These are phyloP conservation scores for Parachaetomium inaequale DNA, from an alignment of 495 filamentous ascomycete species.

Conservation along the genomic window DNA sequence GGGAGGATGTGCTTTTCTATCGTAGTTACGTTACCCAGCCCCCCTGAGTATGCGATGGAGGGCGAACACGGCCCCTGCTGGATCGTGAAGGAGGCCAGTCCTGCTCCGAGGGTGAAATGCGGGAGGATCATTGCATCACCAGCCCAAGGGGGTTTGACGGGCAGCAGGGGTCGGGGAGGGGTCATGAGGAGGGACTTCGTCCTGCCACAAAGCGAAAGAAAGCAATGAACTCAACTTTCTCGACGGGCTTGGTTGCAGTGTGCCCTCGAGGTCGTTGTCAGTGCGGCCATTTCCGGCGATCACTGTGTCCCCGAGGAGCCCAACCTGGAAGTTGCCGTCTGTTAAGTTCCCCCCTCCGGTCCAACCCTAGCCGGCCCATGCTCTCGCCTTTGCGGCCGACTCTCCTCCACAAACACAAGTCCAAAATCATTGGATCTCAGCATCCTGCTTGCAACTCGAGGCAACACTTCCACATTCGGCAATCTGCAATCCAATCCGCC, in stretches of 20 bases:
- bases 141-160: not conserved
- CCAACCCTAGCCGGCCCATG: conserved; percentile 5
- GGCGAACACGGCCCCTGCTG: no score
- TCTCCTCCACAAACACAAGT: conserved; percentile 1
- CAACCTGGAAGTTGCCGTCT: not conserved
- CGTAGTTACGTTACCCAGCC: no score
- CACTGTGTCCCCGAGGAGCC: not conserved
- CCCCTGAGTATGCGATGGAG: no score
- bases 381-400: not conserved
- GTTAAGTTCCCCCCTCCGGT: not conserved
- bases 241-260: not conserved
- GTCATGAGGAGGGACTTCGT: not conserved
- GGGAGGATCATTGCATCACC: not conserved
- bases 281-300: not conserved
- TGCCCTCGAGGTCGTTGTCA: not conserved
- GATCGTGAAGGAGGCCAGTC: no score
- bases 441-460: conserved; percentile 2
- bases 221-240: not conserved
- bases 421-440: not conserved
- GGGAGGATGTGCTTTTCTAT: no score
- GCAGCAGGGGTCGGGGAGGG: not conserved
- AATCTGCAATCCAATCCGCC: not conserved
- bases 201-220: not conserved
- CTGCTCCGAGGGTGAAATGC: not conserved
- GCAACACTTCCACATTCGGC: not conserved